Evolutionary conservation across 2,329 filamentous ascomycete species (phyloP), one percentile per base, ranked within the genome.

Genomic region (Atkinsonella texensis): DNA sequence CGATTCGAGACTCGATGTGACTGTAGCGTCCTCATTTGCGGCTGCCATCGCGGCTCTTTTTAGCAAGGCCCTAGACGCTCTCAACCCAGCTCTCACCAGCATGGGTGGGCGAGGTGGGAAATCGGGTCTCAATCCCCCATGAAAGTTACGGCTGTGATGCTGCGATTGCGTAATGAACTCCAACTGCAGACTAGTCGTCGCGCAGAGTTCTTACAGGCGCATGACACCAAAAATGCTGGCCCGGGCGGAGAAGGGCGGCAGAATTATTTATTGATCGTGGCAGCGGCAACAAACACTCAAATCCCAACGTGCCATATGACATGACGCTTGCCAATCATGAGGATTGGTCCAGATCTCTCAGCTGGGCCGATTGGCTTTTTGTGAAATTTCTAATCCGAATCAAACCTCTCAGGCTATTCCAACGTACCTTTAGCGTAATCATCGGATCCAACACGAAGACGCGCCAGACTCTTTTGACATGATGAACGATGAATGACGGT

Each of bases 401-500:
- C 31, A 12, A 57, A 2, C 58, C 47, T 5, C 58, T 58, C 17
- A 54, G 49, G 32, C 50, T 55, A n/a, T 48, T 56, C 17, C 53
- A 60, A 46, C 49, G 50, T 8, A 35, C 55, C 2, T 54, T 55
- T 15, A 55, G 44, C 32, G 20, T 43, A 7, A 56, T 50, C 13
- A 18, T 55, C 20, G 53, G 49, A 15, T 35, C 49, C 32, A 52
- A 57, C 50, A 17, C 57, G 48, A 45, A 52, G 42, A 48, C 17
- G 6, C 35, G 35, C 17, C n/a, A 48, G 8, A 53, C 49, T 0
- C 23, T 59, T 1, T 53, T 58, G 42, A 42, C 11, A 50, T 38
- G 38, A 60, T 59, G 58, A 52, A 55, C 17, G 1, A 42, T 2
- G 49, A 52, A n/a, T n/a, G n/a, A n/a, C n/a, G n/a, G n/a, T n/a